phyloP scores from a whole-genome alignment of 106 monocot species.

The Apostasia shenzhenica region DNA sequence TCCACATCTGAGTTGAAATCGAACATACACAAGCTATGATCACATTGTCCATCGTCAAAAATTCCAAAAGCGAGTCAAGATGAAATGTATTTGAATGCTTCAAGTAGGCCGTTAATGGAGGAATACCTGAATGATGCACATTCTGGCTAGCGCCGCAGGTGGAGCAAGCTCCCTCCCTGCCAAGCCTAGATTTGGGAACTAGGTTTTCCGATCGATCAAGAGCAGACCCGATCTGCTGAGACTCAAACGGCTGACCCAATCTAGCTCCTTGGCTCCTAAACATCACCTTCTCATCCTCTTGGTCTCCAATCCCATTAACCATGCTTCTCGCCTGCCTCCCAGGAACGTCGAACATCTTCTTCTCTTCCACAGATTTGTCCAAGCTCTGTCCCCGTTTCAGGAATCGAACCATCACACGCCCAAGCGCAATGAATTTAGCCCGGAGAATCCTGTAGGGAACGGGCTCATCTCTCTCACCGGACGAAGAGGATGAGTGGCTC shows the following conservation, averaged over 20 bases:
- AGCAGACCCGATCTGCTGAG: slow-evolving; percentile 24
- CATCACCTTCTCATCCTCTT: slow-evolving; percentile 2
- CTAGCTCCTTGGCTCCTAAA: slow-evolving; percentile 24
- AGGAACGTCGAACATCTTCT: slow-evolving; percentile 7
- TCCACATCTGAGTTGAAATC: slow-evolving; percentile 12
- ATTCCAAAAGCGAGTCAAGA: too few species aligned
- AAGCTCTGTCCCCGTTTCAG: slow-evolving; percentile 23
- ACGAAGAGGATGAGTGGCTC: neutral
- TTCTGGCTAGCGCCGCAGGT: neutral
- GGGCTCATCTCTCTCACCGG: neutral
- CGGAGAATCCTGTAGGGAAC: neutral
- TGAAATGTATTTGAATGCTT: too few species aligned
- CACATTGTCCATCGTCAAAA: too few species aligned
- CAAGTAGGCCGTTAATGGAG: too few species aligned
- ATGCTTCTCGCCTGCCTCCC: slow-evolving; percentile 27
- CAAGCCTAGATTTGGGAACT: slow-evolving; percentile 20
- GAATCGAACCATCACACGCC: slow-evolving; percentile 29
- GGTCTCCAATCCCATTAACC: slow-evolving; percentile 8
- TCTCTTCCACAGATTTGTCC: slow-evolving; percentile 5
- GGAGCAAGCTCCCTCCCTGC: slow-evolving; percentile 12
- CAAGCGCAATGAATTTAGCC: slow-evolving; percentile 1
- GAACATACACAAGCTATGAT: neutral
- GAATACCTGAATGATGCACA: neutral
- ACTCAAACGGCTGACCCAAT: slow-evolving; percentile 9
- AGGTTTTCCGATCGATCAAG: slow-evolving; percentile 12